Evolutionary conservation across 1,139 yeast genomes (phyloP), one percentile per base, ranked within the genome.

Genomic region (Debaryomycetaceae sp.): DNA sequence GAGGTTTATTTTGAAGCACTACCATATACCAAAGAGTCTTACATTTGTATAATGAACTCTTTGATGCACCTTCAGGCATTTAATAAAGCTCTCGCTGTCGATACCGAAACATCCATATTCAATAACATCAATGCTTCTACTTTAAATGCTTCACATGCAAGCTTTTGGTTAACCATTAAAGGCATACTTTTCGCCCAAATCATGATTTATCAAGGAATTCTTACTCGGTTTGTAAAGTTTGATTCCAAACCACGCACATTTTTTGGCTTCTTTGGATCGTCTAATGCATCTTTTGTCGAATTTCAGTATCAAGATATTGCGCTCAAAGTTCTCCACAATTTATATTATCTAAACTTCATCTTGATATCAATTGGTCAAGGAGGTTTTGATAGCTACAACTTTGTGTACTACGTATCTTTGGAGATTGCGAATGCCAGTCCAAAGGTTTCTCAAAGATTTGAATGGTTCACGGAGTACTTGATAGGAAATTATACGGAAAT

Each of bases 301-400:
- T 31, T 24, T 1, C 63, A 67, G 36, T 64, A 71, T 52, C 50
- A 49, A 34, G 59, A 49, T 35, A 65, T 50, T 52, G 70, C 56
- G 36, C 48, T 70, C 28, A 63, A 67, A 36, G 61, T 78, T 2
- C 52, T 82, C 28, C 67, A 67, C 33, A 58, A 64, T 5, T 61
- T 84, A n/a, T 81, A 74, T 49, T 65, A 78, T 44, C 43, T 79
- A 38, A 75, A 81, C 45, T 82, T 77, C 49, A 67, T 83, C 5
- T 57, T 83, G 11, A 70, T 77, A 31, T 67, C 78, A 15, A 72
- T 84, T 14, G 92, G 94, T 0, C 74, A 77, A 31, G 84, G 87
- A 1, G 88, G 88, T 1, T 84, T 85, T 55, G 85, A 82, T 39
- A 71, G 79, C 16, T 84, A 79, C 55, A 82, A 81, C 50, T 83